A percentile compares a stretch with the other conserved stretches of the same genome.
Conservation (phyloP, 1,139 yeast genomes). For the Keqinozyma sinolaborantium region DNA sequence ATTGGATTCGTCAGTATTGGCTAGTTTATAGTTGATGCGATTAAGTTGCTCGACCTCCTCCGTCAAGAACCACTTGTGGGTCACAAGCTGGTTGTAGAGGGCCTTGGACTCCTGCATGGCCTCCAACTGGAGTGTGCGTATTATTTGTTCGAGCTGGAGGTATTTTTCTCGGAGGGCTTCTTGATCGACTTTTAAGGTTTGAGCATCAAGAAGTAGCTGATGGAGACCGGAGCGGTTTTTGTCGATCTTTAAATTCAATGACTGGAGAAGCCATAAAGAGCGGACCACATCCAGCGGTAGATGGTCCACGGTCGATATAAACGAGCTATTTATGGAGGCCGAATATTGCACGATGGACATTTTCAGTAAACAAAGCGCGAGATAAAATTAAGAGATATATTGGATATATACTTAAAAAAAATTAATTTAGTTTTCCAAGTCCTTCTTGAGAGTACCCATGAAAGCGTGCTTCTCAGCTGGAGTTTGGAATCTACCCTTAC, state of each 20-base stretch:
- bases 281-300: constrained; percentile 45
- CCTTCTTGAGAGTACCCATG: constrained; percentile 99
- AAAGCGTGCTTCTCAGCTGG: constrained; percentile 99
- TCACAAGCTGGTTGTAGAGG: constrained; percentile 29
- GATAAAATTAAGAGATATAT: constrained; percentile 1
- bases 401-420: not conserved
- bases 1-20: constrained; percentile 9
- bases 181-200: constrained; percentile 8
- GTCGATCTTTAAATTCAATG: constrained; percentile 29
- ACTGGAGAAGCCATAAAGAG: constrained; percentile 44
- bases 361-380: not conserved
- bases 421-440: constrained; percentile 42
- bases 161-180: constrained; percentile 11
- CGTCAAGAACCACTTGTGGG: constrained; percentile 26
- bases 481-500: constrained; percentile 99
- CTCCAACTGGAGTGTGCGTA: constrained; percentile 17
- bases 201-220: constrained; percentile 1
- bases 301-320: constrained; percentile 44
- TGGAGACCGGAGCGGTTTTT: constrained; percentile 15
- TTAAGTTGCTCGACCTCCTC: constrained; percentile 31
- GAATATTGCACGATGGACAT: constrained; percentile 14
- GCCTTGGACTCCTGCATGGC: constrained; percentile 33
- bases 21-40: constrained; percentile 11
- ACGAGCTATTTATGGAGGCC: constrained; percentile 31
- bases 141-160: constrained; percentile 8